Percentiles rank a stretch among this genome's conserved stretches.
Conservation (phyloP, 495 filamentous ascomycete genomes). For the Aspergillus steynii region DNA sequence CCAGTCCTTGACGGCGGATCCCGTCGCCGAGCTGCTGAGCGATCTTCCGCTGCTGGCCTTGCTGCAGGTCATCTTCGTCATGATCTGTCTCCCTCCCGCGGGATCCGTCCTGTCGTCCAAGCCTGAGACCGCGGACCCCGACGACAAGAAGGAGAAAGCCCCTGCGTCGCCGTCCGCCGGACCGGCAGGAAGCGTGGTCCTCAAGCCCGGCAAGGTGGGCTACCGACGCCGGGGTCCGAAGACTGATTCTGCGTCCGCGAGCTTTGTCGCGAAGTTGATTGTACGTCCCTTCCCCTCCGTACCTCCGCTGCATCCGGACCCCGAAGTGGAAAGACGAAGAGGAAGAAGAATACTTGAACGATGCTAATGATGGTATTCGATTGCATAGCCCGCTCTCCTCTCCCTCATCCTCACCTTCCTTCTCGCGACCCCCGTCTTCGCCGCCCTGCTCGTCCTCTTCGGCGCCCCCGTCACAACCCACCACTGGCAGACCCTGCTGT, state of each 20-base stretch:
- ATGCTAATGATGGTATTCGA: background rate
- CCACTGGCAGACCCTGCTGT: conserved; percentile 71
- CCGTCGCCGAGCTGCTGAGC: conserved; percentile 61
- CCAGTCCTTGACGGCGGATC: conserved; percentile 65
- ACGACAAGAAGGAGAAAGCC: conserved; percentile 38
- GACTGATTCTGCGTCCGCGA: background rate
- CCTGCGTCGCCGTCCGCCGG: conserved; percentile 19
- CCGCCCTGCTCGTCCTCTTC: conserved; percentile 74
- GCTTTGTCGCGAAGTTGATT: conserved; percentile 11
- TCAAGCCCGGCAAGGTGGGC: conserved; percentile 27
- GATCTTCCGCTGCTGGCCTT: conserved; percentile 61
- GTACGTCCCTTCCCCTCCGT: background rate
- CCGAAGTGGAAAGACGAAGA: too few species aligned
- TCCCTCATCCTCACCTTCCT: conserved; percentile 62
- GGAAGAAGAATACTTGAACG: too few species aligned
- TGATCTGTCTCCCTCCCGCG: conserved; percentile 71
- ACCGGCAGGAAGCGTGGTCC: conserved; percentile 13
- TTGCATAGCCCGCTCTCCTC: conserved; percentile 58
- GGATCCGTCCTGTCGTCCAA: conserved; percentile 26
- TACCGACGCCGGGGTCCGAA: conserved; percentile 23
- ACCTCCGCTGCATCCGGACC: background rate
- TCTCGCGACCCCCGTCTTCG: conserved; percentile 63
- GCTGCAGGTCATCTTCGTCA: conserved; percentile 67
- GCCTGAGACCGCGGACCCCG: conserved; percentile 21
- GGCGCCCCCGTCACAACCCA: conserved; percentile 90